Percentiles rank a stretch among this genome's conserved stretches.
phyloP scores from a whole-genome alignment of 2,329 filamentous ascomycete genomes.

The Lachnellula cervina region DNA sequence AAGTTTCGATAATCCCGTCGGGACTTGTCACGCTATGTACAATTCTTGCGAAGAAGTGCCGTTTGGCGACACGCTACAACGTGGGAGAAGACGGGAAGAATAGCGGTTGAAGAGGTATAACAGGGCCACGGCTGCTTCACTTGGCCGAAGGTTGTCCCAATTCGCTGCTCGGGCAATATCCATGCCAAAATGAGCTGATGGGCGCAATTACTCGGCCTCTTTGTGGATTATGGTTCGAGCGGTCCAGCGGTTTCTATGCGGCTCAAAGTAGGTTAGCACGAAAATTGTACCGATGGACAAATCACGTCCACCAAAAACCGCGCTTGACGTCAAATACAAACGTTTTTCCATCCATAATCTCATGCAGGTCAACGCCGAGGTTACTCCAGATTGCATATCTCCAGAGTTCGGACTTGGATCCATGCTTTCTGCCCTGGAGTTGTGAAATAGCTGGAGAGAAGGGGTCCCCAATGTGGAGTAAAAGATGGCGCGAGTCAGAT shows the following conservation, averaged over 20 bases:
- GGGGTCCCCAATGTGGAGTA: background rate
- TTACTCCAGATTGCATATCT: background rate
- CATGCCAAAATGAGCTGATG: background rate
- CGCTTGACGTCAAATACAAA: conserved; percentile 2
- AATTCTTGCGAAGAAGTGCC: background rate
- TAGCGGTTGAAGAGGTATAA: background rate
- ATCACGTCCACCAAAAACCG: conserved; percentile 8
- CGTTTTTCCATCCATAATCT: too few species aligned
- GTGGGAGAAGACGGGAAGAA: conserved; percentile 9
- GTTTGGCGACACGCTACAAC: background rate
- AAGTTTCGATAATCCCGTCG: background rate
- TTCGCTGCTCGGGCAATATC: background rate
- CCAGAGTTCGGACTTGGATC: background rate
- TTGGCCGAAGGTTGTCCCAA: conserved; percentile 5
- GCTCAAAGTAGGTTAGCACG: conserved; percentile 1
- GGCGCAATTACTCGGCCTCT: conserved; percentile 7
- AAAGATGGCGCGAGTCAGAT: too few species aligned
- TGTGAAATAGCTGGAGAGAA: conserved; percentile 4
- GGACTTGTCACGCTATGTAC: too few species aligned
- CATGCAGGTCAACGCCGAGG: background rate
- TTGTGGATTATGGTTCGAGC: conserved; percentile 13
- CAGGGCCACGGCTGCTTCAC: background rate
- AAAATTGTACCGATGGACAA: conserved; percentile 9
- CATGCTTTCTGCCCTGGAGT: background rate
- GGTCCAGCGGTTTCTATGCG: conserved; percentile 2